Evolutionary conservation across 495 filamentous ascomycete species (phyloP).

Genomic region (Penicillium waksmanii): DNA sequence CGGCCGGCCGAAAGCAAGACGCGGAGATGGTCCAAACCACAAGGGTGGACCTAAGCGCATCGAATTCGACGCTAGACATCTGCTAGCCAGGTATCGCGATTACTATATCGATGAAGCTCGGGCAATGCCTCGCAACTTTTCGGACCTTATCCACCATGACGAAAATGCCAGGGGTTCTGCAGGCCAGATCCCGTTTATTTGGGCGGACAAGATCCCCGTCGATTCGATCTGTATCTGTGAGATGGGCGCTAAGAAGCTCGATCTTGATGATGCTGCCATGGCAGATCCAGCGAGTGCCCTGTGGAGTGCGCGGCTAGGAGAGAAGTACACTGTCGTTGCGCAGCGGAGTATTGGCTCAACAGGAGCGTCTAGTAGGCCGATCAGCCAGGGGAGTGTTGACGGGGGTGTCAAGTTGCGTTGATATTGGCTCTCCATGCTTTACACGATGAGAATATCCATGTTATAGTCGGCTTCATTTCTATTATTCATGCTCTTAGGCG

Average conservation of each 20-base stretch:
- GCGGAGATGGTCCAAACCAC: neutral
- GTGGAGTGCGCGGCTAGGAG: conserved; percentile 41
- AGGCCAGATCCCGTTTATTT: conserved; percentile 46
- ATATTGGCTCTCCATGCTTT: neutral
- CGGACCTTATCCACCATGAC: conserved; percentile 1
- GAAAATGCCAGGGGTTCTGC: neutral
- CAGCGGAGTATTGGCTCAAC: conserved; percentile 25
- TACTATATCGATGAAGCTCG: conserved; percentile 38
- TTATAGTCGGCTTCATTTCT: conserved; percentile 10
- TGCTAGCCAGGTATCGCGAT: conserved; percentile 36
- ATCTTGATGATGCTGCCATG: conserved; percentile 22
- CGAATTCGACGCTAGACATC: conserved; percentile 44
- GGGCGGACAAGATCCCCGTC: conserved; percentile 64
- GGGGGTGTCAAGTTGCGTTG: neutral
- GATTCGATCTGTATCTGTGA: conserved; percentile 71
- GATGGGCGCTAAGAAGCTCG: conserved; percentile 73
- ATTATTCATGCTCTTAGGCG: conserved; percentile 15
- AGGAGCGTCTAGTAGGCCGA: too few relatives aligned
- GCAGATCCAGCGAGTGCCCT: conserved; percentile 7
- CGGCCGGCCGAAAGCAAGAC: conserved; percentile 36
- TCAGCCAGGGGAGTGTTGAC: too few relatives aligned
- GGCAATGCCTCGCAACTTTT: conserved; percentile 15
- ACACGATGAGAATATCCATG: neutral
- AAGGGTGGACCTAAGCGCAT: conserved; percentile 21
- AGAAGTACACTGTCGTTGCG: conserved; percentile 48